Percentiles rank a stretch among this genome's conserved stretches.
phyloP scores from a whole-genome alignment of 768 basidiomycete genomes.

The Phanerodontia chrysosporium region DNA sequence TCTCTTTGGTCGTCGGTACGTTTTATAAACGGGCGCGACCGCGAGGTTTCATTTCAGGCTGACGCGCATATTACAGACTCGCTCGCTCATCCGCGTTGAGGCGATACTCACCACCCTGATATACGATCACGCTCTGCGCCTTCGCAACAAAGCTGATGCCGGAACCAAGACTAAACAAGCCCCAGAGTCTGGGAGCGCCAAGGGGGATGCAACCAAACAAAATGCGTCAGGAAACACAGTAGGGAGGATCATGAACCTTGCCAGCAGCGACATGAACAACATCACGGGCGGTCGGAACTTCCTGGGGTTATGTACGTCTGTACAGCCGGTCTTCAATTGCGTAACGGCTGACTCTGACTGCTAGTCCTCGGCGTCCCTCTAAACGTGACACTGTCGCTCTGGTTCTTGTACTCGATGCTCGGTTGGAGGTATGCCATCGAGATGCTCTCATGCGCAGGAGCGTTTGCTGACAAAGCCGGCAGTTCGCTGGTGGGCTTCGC shows the following conservation, averaged over 20 bases:
- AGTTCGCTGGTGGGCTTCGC: slow-evolving; percentile 32
- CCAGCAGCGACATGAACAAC: slow-evolving; percentile 54
- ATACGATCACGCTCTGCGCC: slow-evolving; percentile 10
- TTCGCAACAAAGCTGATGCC: slow-evolving; percentile 31
- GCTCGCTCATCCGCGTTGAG: slow-evolving; percentile 35
- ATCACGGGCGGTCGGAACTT: slow-evolving; percentile 21
- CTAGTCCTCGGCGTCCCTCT: slow-evolving; percentile 28
- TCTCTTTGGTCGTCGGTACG: too few species aligned
- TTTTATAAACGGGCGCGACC: not conserved
- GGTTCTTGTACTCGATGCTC: slow-evolving; percentile 40
- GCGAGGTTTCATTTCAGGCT: too few species aligned
- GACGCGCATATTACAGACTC: slow-evolving; percentile 20
- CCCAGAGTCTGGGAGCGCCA: not conserved
- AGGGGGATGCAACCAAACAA: too few species aligned
- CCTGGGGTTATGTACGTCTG: slow-evolving; percentile 3
- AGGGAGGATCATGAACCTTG: slow-evolving; percentile 74
- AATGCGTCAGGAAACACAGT: slow-evolving; percentile 47
- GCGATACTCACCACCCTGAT: slow-evolving; percentile 4
- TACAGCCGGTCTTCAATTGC: too few species aligned
- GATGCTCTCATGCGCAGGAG: slow-evolving; percentile 1
- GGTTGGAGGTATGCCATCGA: slow-evolving; percentile 35
- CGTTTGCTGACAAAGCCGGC: too few species aligned
- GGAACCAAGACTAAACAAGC: not conserved
- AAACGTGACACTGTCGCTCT: slow-evolving; percentile 32
- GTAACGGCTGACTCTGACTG: slow-evolving; percentile 39